phyloP scores from a whole-genome alignment of 768 basidiomycete genomes.

The Paxillus ammoniavirescens region DNA sequence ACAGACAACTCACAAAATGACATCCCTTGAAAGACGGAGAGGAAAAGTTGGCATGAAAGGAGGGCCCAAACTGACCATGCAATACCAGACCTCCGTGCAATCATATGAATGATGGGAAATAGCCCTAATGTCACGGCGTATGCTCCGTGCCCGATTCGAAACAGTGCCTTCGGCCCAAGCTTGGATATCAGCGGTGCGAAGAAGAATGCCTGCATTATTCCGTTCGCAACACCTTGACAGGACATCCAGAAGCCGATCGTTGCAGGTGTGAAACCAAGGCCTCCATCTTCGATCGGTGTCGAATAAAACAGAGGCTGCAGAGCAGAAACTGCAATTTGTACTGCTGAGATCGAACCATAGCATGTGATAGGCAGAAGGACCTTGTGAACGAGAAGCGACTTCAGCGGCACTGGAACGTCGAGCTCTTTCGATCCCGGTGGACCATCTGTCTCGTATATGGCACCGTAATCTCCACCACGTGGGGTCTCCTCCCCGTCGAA shows the following conservation, averaged over 20 bases:
- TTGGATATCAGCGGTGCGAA: conserved; percentile 36
- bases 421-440: not conserved
- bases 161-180: conserved; percentile 36
- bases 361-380: conserved; percentile 34
- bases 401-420: conserved; percentile 40
- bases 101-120: conserved; percentile 22
- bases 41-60: conserved; percentile 14
- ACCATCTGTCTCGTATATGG: not conserved
- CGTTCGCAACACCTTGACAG: conserved; percentile 35
- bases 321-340: conserved; percentile 38
- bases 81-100: not conserved
- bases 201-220: conserved; percentile 38
- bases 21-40: conserved; percentile 47
- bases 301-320: conserved; percentile 40
- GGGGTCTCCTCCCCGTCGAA: not conserved
- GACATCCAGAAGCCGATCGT: conserved; percentile 39
- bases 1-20: conserved; percentile 51
- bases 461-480: not conserved
- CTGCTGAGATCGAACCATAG: conserved; percentile 32
- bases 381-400: conserved; percentile 33
- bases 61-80: too few species aligned
- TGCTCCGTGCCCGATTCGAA: conserved; percentile 20
- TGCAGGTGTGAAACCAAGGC: conserved; percentile 36
- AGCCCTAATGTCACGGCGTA: conserved; percentile 20
- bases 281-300: conserved; percentile 38